Base-by-base conservation (phyloP, 495 filamentous ascomycete genomes). In the Rhypophila decipiens region DNA sequence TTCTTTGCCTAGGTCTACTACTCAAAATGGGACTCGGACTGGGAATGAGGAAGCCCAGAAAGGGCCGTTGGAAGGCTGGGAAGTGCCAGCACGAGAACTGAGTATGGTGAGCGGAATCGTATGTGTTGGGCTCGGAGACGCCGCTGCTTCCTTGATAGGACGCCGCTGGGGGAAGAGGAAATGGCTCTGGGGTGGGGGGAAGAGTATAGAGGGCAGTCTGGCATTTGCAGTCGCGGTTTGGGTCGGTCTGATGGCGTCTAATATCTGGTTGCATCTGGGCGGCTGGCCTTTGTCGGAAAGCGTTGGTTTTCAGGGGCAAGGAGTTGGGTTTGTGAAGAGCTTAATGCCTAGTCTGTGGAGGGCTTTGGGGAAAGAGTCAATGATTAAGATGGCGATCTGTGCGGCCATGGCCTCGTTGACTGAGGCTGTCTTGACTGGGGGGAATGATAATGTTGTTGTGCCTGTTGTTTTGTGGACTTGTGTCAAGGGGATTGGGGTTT, bases 381-480 rank as follows among this genome's bases (percentile, higher is more conserved):
- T 61, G 56, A 43, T 71, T 47, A 90, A 86, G 63, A 77, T 82
- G 39, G 67, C 74, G 17, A 57, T 82, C 37, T 90, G 88, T 42
- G 89, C 87, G 5, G 74, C 74, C 33, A 81, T 89, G 46, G 88
- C 91, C 24, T 95, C 89, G 65, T 76, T 96, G 47, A 93, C 90
- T 47, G 93, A 97, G 70, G 90, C 93, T 17, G 90, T 96, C 47
- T 70, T 97, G 46, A 97, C 94, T 38, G 94, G 93, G 10, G 93
- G 90, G 42, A 99, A 99, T 73, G 93, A 99, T 71, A 99, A 99
- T 73, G 91, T 99, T 21, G 79, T 96, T 45, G 93, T 97, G 51
- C 94, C 94, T n/a, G 79, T 97, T 34, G 84, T 94, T 45, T 66
- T 97, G 42, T 99, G 93, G 93, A 72, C 87, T 56, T 76, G 93